A percentile compares a stretch with the other conserved stretches of the same genome.
phyloP scores from a whole-genome alignment of 345 rosid species.

The Eucalyptus coolabah region DNA sequence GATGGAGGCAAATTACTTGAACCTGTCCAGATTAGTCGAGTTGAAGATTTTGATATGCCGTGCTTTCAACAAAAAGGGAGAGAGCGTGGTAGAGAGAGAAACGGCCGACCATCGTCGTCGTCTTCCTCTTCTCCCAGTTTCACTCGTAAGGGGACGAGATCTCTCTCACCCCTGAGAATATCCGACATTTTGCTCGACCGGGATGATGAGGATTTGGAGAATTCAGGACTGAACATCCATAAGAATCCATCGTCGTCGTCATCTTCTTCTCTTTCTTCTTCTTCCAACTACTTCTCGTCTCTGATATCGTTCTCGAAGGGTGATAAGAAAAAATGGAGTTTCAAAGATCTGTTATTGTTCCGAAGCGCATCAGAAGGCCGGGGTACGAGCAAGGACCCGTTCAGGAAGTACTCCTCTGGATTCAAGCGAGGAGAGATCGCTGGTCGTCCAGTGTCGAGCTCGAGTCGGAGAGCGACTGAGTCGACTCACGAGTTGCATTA shows the following conservation, averaged over 20 bases:
- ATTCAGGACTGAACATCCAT: not conserved
- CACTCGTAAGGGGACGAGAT: slow-evolving; percentile 13
- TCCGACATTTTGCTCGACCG: slow-evolving; percentile 1
- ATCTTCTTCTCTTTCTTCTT: not conserved
- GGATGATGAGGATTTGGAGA: not conserved
- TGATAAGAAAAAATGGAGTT: not conserved
- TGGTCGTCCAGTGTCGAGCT: not conserved
- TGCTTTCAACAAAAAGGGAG: not conserved
- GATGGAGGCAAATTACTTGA: not conserved
- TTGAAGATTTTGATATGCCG: not conserved
- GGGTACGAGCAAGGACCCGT: slow-evolving; percentile 2
- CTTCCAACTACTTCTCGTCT: not conserved
- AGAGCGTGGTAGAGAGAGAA: not conserved
- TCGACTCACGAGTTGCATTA: slow-evolving; percentile 40
- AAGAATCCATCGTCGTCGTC: not conserved
- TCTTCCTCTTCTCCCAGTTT: slow-evolving; percentile 2
- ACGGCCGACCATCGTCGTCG: slow-evolving; percentile 9
- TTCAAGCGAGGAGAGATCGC: not conserved
- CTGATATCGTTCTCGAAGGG: not conserved
- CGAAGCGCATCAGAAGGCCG: slow-evolving; percentile 8
- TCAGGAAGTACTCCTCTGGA: not conserved
- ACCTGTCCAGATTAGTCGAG: not conserved
- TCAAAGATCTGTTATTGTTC: slow-evolving; percentile 3
- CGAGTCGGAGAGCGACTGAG: not conserved
- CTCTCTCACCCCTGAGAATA: slow-evolving; percentile 23